Evolutionary conservation across 805 yeast species (phyloP).

Genomic region (Lachancea dasiensis): DNA sequence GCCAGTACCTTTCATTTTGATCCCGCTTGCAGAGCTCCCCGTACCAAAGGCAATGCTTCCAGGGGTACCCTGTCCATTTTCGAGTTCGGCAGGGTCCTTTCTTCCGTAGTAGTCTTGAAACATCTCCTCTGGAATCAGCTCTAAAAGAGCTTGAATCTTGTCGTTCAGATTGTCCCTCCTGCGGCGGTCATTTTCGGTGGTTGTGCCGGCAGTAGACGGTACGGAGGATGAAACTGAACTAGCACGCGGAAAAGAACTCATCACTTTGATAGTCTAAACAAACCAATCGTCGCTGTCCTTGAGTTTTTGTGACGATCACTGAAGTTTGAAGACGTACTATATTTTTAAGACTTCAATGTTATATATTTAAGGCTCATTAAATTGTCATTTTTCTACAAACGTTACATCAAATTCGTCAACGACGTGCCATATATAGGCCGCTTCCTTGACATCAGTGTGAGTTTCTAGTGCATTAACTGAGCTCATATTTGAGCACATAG

Average conservation of each 20-base stretch:
- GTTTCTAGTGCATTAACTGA: conserved; percentile 5
- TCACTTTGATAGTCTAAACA: no score
- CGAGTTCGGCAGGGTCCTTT: conserved; percentile 5
- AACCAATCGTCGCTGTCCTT: no score
- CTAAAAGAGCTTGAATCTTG: conserved; percentile 46
- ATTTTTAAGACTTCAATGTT: no score
- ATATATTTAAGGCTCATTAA: background rate
- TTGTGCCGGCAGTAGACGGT: conserved; percentile 7
- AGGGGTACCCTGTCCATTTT: conserved; percentile 1
- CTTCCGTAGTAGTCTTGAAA: conserved; percentile 36
- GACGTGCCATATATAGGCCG: no score
- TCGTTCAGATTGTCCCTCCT: conserved; percentile 55
- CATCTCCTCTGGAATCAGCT: conserved; percentile 39
- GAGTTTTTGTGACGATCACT: no score
- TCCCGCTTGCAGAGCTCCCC: conserved; percentile 4
- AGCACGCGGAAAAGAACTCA: conserved; percentile 7
- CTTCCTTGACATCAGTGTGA: background rate
- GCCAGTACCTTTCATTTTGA: conserved; percentile 46
- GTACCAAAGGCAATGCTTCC: background rate
- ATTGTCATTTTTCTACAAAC: no score
- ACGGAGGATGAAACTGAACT: conserved; percentile 7
- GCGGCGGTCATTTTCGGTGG: conserved; percentile 36
- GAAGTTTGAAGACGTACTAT: no score
- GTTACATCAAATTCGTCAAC: no score
- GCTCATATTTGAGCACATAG: conserved; percentile 24